Base-by-base conservation (phyloP, 441 rosid genomes). In the Macaranga tanarius region DNA sequence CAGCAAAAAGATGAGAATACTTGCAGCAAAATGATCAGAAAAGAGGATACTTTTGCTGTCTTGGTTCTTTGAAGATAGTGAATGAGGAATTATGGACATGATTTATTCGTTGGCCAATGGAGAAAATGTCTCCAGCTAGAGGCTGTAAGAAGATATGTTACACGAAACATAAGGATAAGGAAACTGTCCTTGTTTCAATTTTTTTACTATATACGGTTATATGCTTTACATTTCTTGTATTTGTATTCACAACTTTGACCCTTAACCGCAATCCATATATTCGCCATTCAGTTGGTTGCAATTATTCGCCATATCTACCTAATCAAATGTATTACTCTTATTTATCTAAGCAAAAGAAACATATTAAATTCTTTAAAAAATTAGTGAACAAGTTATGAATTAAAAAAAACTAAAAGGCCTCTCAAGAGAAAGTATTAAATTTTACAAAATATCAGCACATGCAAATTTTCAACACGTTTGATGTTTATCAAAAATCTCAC, bases 111-210 rank as follows among this genome's bases (percentile, higher is more conserved):
- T 62, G 65, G 82, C 54, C 65, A 47, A 67, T 17, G 65, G 83
- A 82, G 84, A 57, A 67, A 84, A 81, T 69, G 54, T 79, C 85
- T 78, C 77, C 42, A 76, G 65, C 55, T 28, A 72, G 79, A 80
- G 86, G 86, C 65, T 75, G 71, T 56, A 69, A 79, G 16, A 69
- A 63, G 4, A 59, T 28, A 20, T 69, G 50, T 50, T 42, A 44
- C 67, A 83, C 74, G 78, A 75, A 79, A 51, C 61, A 15, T 19
- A 70, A 77, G 86, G 78, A 58, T 40, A 10, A 57, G 62, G 65
- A 63, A 50, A 70, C 62, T 64, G 57, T 61, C 70, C 16, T 70
- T 4, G 72, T 78, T 55, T 7, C 7, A 20, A 22, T 11, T 3
- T 48, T 19, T 11, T 48, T 34, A 7, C 38, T 34, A 34, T 34